A percentile compares a stretch with the other conserved stretches of the same genome.
phyloP scores from a whole-genome alignment of 371 early-diverging fungal species.

The Mucor mucedo region DNA sequence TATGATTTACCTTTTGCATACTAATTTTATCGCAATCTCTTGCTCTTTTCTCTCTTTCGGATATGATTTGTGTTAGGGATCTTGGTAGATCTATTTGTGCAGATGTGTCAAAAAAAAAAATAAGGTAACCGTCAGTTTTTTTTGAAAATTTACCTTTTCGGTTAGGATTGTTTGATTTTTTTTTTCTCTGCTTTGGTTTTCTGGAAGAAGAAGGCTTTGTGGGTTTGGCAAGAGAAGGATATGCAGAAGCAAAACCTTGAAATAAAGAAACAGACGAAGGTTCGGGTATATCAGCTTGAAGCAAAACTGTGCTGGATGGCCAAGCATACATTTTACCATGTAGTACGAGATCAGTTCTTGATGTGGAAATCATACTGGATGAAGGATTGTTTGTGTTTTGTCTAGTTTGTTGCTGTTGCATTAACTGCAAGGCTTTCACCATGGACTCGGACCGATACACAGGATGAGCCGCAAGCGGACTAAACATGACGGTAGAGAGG shows the following conservation, averaged over 20 bases:
- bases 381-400: conserved; percentile 21
- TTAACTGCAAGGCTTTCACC: conserved; percentile 49
- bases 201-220: conserved; percentile 28
- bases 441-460: conserved; percentile 53
- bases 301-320: conserved; percentile 53
- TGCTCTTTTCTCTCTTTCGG: conserved; percentile 58
- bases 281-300: conserved; percentile 66
- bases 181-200: conserved; percentile 39
- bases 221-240: conserved; percentile 51
- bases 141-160: conserved; percentile 4
- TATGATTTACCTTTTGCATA: conserved; percentile 49
- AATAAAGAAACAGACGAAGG: conserved; percentile 60
- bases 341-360: conserved; percentile 29
- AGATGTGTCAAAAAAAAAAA: neutral
- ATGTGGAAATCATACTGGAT: conserved; percentile 10
- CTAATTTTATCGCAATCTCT: conserved; percentile 59
- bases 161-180: conserved; percentile 31
- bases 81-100: conserved; percentile 18
- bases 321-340: conserved; percentile 35
- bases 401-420: conserved; percentile 50
- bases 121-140: neutral
- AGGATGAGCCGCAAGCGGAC: conserved; percentile 52
- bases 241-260: conserved; percentile 67
- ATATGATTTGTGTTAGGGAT: conserved; percentile 41
- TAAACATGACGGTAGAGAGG: conserved; percentile 53